Evolutionary conservation across 1,284 basidiomycete genomes (phyloP), one percentile per base, ranked within the genome.

Genomic region (Ceratobasidium papillatum): DNA sequence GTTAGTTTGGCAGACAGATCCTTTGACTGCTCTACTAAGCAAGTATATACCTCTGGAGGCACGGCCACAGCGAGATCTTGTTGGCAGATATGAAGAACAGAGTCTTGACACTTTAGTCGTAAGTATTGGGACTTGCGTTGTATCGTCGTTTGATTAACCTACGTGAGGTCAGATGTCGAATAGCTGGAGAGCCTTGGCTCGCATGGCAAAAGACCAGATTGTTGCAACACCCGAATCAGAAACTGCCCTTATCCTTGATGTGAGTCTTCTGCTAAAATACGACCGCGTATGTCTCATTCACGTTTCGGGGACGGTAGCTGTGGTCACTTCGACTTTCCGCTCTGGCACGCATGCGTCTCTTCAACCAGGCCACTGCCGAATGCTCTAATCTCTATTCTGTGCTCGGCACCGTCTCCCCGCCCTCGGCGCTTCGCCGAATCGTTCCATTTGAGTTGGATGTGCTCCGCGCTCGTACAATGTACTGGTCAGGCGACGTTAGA

Each of bases 321-420:
- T 94, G 93, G 93, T 91, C 90, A 80, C 87, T 94, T 51, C 91
- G 92, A 8, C 85, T 94, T 4, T 88, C 91, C 30, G 88, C 88
- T 69, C 87, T 94, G 47, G 88, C 93, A 58, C 90, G 93, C 27
- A 86, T 94, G 62, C 89, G 92, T 45, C 87, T 94, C 64, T 91
- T 91, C 84, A 93, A 93, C 79, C 93, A 94, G 80, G 89, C 90
- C 19, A 87, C 91, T 0, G 90, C 90, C 25, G 93, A 94, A 82
- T 90, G 90, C 80, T 89, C 88, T 27, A 91, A 92, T 81, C 85
- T 94, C n/a, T 94, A 91, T 81, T 83, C 86, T n/a, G 89, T 90
- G 22, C 86, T 94, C 56, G 85, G 87, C 76, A 84, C 85, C 45
- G 85, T 91, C 73, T 86, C 88, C 76, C 86, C 90, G 1, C 68